A percentile compares a stretch with the other conserved stretches of the same genome.
Evolutionary conservation across 768 basidiomycete species (phyloP).

Genomic region (Boletellus ananas): DNA sequence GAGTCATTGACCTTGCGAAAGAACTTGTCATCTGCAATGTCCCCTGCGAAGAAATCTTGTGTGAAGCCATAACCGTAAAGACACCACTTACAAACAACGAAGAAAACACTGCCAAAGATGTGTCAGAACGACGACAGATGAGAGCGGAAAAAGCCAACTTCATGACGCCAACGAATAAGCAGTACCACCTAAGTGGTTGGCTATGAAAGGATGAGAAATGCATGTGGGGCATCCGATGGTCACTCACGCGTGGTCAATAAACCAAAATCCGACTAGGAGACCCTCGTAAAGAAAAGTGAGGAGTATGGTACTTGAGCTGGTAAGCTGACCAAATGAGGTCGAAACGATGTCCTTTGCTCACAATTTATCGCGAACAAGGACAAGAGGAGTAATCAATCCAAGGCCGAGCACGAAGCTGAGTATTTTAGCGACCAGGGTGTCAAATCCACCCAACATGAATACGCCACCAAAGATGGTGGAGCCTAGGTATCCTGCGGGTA

Average conservation of each 20-base stretch:
- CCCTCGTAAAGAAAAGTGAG: constrained; percentile 82
- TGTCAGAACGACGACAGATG: constrained; percentile 4
- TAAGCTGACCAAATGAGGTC: constrained; percentile 7
- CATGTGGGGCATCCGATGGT: constrained; percentile 2
- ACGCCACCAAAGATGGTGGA: constrained; percentile 78
- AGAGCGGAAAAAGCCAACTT: constrained; percentile 49
- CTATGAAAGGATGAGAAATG: constrained; percentile 34
- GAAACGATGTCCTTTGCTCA: constrained; percentile 36
- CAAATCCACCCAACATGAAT: constrained; percentile 82
- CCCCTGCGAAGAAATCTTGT: constrained; percentile 52
- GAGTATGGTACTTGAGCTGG: constrained; percentile 65
- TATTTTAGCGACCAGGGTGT: constrained; percentile 88
- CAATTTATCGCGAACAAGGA: constrained; percentile 88
- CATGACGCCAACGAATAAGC: constrained; percentile 79
- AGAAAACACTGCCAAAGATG: constrained; percentile 56
- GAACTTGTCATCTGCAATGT: constrained; percentile 90
- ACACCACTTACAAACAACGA: constrained; percentile 70
- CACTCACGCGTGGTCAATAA: constrained; percentile 84
- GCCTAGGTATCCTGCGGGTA: constrained; percentile 79
- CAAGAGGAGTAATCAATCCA: constrained; percentile 80
- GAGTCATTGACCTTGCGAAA: constrained; percentile 94
- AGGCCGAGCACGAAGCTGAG: constrained; percentile 88
- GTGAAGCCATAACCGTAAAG: not conserved
- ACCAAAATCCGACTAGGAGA: constrained; percentile 90
- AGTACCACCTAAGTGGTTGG: constrained; percentile 80